phyloP scores from a whole-genome alignment of 2,329 filamentous ascomycete species.

The Tolypocladium ophioglossoides region DNA sequence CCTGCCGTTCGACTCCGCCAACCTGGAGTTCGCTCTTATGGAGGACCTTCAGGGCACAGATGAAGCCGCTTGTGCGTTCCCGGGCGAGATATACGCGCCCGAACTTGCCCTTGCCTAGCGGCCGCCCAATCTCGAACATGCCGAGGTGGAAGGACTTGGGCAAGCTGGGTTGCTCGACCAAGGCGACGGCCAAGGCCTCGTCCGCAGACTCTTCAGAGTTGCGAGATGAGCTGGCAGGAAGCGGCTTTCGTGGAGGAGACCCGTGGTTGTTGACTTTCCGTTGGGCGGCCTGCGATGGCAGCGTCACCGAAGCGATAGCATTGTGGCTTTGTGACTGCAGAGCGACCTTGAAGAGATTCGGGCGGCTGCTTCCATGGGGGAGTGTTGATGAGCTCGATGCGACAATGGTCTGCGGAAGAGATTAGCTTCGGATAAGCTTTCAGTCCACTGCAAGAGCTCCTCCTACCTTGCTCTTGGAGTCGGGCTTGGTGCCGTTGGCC shows the following conservation, averaged over 20 bases:
- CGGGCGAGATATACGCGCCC: constrained; percentile 63
- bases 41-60: constrained; percentile 62
- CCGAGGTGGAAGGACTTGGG: constrained; percentile 68
- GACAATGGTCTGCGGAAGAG: constrained; percentile 13
- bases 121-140: constrained; percentile 69
- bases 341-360: constrained; percentile 78
- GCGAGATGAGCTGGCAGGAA: constrained; percentile 29
- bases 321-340: constrained; percentile 68
- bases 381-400: constrained; percentile 28
- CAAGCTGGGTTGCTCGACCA: constrained; percentile 45
- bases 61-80: constrained; percentile 54
- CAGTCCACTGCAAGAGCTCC: constrained; percentile 9
- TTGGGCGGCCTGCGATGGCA: constrained; percentile 57
- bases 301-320: constrained; percentile 52
- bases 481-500: constrained; percentile 38
- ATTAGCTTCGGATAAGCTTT: constrained; percentile 21
- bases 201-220: constrained; percentile 35
- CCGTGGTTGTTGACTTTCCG: constrained; percentile 32
- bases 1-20: constrained; percentile 58
- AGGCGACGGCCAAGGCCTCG: constrained; percentile 39
- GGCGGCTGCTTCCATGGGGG: constrained; percentile 48
- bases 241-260: constrained; percentile 43
- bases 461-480: constrained; percentile 67
- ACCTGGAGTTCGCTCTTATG: constrained; percentile 61
- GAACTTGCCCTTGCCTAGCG: constrained; percentile 64